A percentile compares a stretch with the other conserved stretches of the same genome.
Conservation (phyloP, 164 flowering plant genomes). For the Stephania cephalantha region DNA sequence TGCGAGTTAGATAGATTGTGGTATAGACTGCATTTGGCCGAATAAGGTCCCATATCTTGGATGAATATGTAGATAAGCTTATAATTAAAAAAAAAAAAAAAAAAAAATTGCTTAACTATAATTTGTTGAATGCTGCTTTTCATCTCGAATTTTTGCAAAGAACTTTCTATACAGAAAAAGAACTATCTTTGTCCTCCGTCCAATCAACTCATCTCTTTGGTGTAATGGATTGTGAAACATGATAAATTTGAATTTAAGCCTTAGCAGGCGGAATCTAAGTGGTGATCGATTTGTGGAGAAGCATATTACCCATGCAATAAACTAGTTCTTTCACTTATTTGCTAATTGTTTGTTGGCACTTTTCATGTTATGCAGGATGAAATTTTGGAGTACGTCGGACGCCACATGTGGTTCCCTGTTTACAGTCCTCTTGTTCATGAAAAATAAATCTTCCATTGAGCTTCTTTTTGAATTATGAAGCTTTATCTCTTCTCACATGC, state of each 20-base stretch:
- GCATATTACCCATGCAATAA: too few species aligned
- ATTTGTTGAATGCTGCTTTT: background rate
- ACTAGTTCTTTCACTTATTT: background rate
- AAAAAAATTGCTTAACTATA: background rate
- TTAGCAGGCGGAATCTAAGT: too few species aligned
- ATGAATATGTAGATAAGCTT: background rate
- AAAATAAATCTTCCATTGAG: slow-evolving; percentile 13
- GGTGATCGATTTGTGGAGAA: too few species aligned
- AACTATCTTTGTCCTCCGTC: background rate
- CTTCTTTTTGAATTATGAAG: background rate
- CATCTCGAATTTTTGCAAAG: background rate
- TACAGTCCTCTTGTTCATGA: slow-evolving; percentile 86
- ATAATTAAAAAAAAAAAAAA: background rate
- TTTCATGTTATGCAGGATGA: slow-evolving; percentile 56
- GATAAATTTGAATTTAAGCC: too few species aligned
- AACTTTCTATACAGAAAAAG: background rate
- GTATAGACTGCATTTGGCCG: background rate
- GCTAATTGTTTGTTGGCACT: background rate
- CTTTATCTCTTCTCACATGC: background rate
- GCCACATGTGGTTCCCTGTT: slow-evolving; percentile 90
- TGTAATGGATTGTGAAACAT: background rate
- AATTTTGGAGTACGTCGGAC: slow-evolving; percentile 49
- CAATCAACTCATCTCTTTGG: background rate
- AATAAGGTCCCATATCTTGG: background rate
- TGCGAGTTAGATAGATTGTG: background rate